phyloP scores from a whole-genome alignment of 345 rosid genomes.

The Schrenkiella parvula region DNA sequence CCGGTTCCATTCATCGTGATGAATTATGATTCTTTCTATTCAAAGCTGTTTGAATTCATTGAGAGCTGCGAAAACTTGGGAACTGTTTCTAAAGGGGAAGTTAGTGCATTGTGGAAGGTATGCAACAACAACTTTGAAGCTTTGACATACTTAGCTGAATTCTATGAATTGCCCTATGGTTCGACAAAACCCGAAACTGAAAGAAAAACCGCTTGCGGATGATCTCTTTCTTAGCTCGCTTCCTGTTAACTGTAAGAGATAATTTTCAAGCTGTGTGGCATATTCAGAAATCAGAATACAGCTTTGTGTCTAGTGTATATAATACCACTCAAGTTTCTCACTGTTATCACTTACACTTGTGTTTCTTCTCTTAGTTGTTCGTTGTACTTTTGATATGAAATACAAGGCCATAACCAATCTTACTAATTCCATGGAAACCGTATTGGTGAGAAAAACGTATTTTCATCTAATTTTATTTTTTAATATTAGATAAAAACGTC shows the following conservation, averaged over 20 bases:
- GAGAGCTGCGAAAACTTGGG: constrained; percentile 72
- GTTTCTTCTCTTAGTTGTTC: background rate
- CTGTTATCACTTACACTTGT: background rate
- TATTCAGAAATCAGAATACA: background rate
- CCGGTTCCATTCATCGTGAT: constrained; percentile 82
- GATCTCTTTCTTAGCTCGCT: constrained; percentile 10
- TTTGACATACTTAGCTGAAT: constrained; percentile 57
- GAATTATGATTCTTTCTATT: constrained; percentile 78
- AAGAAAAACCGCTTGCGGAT: constrained; percentile 14
- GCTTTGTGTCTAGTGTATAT: background rate
- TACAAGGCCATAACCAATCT: background rate
- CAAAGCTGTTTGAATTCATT: constrained; percentile 76
- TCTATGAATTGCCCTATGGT: constrained; percentile 43
- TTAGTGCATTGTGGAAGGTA: constrained; percentile 72
- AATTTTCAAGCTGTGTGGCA: background rate
- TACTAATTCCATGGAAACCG: too few relatives aligned
- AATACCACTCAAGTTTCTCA: background rate
- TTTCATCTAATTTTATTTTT: too few relatives aligned
- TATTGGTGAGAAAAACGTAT: too few relatives aligned
- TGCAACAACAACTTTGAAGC: constrained; percentile 73
- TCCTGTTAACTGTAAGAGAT: background rate
- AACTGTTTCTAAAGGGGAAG: constrained; percentile 67
- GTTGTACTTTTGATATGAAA: background rate
- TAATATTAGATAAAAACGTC: too few relatives aligned
- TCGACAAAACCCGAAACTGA: constrained; percentile 14